Conservation (phyloP, 495 filamentous ascomycete species). For the Penicillium goetzii region DNA sequence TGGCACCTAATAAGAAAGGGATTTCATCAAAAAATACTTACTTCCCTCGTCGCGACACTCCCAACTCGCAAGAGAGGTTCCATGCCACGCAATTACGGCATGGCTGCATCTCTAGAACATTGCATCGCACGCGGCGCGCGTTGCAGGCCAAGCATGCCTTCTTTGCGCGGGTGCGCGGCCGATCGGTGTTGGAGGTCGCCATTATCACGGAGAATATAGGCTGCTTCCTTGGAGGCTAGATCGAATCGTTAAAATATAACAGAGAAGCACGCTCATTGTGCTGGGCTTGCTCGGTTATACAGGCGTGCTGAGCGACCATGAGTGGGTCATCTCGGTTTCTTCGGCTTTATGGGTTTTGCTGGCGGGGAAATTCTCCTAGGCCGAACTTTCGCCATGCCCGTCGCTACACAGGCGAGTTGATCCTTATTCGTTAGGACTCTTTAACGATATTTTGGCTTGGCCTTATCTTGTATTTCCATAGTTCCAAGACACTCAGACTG, state of each 20-base stretch:
- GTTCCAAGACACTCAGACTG: no score
- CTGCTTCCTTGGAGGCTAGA: conserved; percentile 14
- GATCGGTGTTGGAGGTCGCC: conserved; percentile 18
- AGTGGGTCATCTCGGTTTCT: conserved; percentile 28
- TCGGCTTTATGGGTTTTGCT: conserved; percentile 29
- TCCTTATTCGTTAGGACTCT: no score
- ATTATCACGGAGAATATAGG: conserved; percentile 22
- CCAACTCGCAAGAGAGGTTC: conserved; percentile 46
- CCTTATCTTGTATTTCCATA: no score
- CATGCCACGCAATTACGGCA: conserved; percentile 49
- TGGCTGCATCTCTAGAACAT: conserved; percentile 49
- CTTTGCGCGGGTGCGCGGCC: conserved; percentile 41
- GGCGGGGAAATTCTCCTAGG: not conserved
- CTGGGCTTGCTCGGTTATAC: conserved; percentile 23
- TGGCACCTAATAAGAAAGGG: conserved; percentile 8
- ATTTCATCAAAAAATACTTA: conserved; percentile 23
- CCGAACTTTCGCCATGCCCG: conserved; percentile 4
- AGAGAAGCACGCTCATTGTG: not conserved
- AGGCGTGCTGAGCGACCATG: not conserved
- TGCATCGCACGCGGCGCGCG: conserved; percentile 50
- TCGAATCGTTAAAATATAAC: conserved; percentile 5
- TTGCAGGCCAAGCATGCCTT: conserved; percentile 53
- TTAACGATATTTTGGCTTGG: no score
- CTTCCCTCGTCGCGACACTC: conserved; percentile 50
- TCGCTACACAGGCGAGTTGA: not conserved